Conservation (phyloP, 1,284 basidiomycete genomes). For the Crucibulum parvulum region DNA sequence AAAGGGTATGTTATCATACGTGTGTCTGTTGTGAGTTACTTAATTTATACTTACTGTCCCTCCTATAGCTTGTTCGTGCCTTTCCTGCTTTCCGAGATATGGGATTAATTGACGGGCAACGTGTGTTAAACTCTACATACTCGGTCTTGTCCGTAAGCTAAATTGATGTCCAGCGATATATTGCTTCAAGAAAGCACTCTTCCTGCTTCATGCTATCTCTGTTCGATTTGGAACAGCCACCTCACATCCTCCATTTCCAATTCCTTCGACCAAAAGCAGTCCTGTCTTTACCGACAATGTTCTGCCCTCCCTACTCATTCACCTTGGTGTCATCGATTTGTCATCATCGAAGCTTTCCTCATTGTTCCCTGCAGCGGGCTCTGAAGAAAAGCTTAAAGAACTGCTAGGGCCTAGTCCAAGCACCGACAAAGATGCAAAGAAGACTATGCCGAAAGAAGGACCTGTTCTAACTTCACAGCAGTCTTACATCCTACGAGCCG, state of each 20-base stretch:
- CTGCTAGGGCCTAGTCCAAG: constrained; percentile 42
- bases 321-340: constrained; percentile 78
- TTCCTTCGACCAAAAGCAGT: constrained; percentile 62
- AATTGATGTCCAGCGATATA: constrained; percentile 64
- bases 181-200: constrained; percentile 89
- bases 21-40: background rate
- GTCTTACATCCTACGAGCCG: constrained; percentile 80
- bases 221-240: constrained; percentile 64
- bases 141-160: background rate
- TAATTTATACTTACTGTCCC: constrained; percentile 12
- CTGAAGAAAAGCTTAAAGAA: constrained; percentile 39
- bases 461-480: constrained; percentile 66
- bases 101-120: constrained; percentile 62
- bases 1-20: constrained; percentile 53
- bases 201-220: constrained; percentile 76
- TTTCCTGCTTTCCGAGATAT: constrained; percentile 84
- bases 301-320: constrained; percentile 81
- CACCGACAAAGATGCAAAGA: constrained; percentile 9
- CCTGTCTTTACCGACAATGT: constrained; percentile 91
- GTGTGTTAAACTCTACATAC: constrained; percentile 48
- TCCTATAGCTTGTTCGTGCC: constrained; percentile 66
- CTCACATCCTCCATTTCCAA: constrained; percentile 57
- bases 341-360: constrained; percentile 50
- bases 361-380: constrained; percentile 53
- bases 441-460: constrained; percentile 56